Conservation (phyloP, 2,329 filamentous ascomycete species). For the Apiospora phragmitis region DNA sequence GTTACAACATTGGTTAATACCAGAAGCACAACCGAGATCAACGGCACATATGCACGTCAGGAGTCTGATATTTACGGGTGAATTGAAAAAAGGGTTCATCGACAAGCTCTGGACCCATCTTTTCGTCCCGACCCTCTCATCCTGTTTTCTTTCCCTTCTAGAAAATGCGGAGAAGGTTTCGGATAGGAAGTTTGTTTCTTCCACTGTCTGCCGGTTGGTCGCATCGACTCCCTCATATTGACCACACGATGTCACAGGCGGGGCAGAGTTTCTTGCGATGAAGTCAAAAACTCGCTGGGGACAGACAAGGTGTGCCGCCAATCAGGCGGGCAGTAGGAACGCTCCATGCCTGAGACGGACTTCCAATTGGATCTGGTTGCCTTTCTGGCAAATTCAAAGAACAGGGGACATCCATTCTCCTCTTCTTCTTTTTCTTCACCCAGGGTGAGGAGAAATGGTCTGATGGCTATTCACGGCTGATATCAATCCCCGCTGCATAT, state of each 20-base stretch:
- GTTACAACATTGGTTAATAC: not conserved
- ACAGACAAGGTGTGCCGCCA: not conserved
- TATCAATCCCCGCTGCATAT: not conserved
- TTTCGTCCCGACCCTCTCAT: not conserved
- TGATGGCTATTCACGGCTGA: not conserved
- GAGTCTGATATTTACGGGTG: not conserved
- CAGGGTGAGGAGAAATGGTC: not conserved
- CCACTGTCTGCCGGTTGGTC: not conserved
- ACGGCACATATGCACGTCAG: not conserved
- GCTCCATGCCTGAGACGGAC: not conserved
- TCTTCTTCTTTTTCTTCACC: not conserved
- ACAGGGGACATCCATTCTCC: not conserved
- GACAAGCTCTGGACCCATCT: not conserved
- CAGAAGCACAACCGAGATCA: not conserved
- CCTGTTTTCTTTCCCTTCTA: not conserved
- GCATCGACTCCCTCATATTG: not conserved
- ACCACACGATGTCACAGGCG: not conserved
- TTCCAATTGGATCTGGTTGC: not conserved
- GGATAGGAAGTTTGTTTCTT: not conserved
- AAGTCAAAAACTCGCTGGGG: not conserved
- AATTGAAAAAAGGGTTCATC: not conserved
- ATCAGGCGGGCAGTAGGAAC: not conserved
- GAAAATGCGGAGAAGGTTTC: not conserved
- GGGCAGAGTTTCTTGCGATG: slow-evolving; percentile 2
- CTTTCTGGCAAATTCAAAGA: not conserved